These are phyloP conservation scores for Chaetomidium leptoderma DNA, from an alignment of 495 filamentous ascomycete species.

Conservation along the genomic window DNA sequence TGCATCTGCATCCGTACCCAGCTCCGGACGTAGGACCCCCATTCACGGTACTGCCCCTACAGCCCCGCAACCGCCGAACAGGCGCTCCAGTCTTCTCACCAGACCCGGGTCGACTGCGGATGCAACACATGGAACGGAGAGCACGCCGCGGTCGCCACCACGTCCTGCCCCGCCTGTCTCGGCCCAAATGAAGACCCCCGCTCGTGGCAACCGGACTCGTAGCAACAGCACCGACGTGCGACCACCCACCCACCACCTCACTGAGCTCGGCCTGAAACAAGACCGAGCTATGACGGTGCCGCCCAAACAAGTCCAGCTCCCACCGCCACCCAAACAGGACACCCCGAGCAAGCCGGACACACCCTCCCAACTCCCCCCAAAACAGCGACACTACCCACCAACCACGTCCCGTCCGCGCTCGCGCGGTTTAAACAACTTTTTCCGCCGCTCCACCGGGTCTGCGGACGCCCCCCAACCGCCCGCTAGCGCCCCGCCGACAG, in stretches of 20 bases:
- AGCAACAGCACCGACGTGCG: constrained; percentile 39
- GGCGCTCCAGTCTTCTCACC: constrained; percentile 43
- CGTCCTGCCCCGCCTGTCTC: constrained; percentile 21
- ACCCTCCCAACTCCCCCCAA: constrained; percentile 23
- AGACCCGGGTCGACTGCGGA: constrained; percentile 29
- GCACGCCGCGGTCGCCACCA: constrained; percentile 19
- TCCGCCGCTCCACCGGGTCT: constrained; percentile 36
- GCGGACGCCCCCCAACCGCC: constrained; percentile 23
- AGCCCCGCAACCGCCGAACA: constrained; percentile 38
- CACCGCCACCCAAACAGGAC: constrained; percentile 16
- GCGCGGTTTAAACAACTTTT: constrained; percentile 40
- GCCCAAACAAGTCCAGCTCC: constrained; percentile 25
- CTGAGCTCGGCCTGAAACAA: constrained; percentile 18
- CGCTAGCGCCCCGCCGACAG: constrained; percentile 32
- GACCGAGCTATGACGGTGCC: constrained; percentile 32
- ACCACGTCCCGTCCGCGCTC: constrained; percentile 33
- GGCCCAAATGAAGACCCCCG: constrained; percentile 28
- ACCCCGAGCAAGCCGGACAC: constrained; percentile 6
- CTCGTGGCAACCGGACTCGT: constrained; percentile 25
- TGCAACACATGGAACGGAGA: constrained; percentile 10
- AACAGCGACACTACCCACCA: constrained; percentile 45
- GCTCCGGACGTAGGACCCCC: constrained; percentile 26
- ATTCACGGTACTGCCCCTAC: constrained; percentile 10
- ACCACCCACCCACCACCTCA: constrained; percentile 10
- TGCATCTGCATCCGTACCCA: constrained; percentile 27